phyloP scores from a whole-genome alignment of 140 eudicot species.

The Anethum foeniculum region DNA sequence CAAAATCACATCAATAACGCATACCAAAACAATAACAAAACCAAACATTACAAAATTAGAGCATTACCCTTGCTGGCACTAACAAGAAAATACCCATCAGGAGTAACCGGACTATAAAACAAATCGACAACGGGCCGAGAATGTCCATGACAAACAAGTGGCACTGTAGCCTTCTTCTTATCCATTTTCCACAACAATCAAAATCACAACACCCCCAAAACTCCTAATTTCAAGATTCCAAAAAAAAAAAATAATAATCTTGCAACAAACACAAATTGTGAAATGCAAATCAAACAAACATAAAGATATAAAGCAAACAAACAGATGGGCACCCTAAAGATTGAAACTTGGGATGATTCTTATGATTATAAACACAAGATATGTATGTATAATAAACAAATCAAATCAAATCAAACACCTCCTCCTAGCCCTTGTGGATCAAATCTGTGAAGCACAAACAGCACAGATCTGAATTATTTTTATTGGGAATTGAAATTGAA shows the following conservation, averaged over 20 bases:
- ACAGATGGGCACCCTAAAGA: constrained; percentile 56
- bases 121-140: constrained; percentile 68
- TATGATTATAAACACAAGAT: neutral
- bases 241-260: neutral
- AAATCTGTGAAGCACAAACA: constrained; percentile 21
- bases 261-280: neutral
- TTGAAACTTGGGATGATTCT: constrained; percentile 5
- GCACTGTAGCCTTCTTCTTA: constrained; percentile 49
- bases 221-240: neutral
- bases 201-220: neutral
- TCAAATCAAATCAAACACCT: too few species aligned
- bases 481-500: neutral
- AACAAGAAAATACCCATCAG: constrained; percentile 58
- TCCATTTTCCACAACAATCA: constrained; percentile 32
- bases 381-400: constrained; percentile 17
- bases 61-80: constrained; percentile 66
- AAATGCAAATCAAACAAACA: neutral
- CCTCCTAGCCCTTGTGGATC: constrained; percentile 58
- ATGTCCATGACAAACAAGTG: constrained; percentile 70
- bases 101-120: constrained; percentile 61
- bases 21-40: neutral
- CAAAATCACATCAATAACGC: neutral
- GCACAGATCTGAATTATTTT: constrained; percentile 26
- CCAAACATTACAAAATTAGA: neutral
- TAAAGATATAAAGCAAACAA: constrained; percentile 1